Evolutionary conservation across 768 basidiomycete species (phyloP), one percentile per base, ranked within the genome.

Genomic region (Tulasnella sp.): DNA sequence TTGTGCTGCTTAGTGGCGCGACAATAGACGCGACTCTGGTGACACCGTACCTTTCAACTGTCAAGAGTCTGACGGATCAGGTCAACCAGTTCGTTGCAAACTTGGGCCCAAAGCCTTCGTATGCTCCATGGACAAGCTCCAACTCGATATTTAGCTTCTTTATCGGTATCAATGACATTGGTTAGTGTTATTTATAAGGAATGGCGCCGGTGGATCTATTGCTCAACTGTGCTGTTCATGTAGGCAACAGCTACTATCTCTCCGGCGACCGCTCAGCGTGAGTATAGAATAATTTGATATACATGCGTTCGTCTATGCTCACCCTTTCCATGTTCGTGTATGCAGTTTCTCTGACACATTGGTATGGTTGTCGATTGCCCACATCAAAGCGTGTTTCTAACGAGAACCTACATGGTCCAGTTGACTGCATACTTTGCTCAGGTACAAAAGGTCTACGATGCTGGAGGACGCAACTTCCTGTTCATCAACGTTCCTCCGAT

Each of bases 141-240:
- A 89, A 91, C 81, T 82, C 90, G 74, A 81, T 92, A 70, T 92
- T 92, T 83, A 88, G 88, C 0, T 83, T 91, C n/a, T 92, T 87
- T 86, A 91, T 92, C 77, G 91, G 91, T 0, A 90, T 92, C 80
- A 92, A 92, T 81, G 91, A 92, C 80, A 87, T 92, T 42, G 90
- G 75, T 80, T 40, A 69, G 42, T 75, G 18, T 11, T n/a, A 32
- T 75, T 29, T 18, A 1, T 16, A 18, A 35, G 61, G 9, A 32
- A 26, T 10, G 3, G 37, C 35, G 29, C 16, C 18, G 37, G 18
- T 40, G 7, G 39, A 16, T 16, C 11, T 37, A 0, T 1, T 16
- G 39, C 20, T 40, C 39, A 40, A 40, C 13, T 42, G 29, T 16
- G 13, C 7, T 37, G 5, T 15, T 42, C 37, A 15, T 29, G 0